phyloP scores from a whole-genome alignment of 2,329 filamentous ascomycete genomes.

The Sordariomycetes sp. region DNA sequence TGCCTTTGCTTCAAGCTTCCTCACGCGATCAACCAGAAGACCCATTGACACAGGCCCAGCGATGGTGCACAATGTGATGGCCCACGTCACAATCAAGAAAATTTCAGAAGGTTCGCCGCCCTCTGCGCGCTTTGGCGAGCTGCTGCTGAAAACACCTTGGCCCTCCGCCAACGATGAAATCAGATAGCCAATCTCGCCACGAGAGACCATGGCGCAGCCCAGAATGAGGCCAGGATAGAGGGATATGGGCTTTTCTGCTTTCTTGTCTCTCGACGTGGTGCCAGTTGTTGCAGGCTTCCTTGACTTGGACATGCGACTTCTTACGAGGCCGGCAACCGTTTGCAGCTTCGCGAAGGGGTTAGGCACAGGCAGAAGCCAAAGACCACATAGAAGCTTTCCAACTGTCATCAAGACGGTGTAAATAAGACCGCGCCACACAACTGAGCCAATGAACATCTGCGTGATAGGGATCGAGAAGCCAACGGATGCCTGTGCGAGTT shows the following conservation, averaged over 20 bases:
- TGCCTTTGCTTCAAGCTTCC: constrained; percentile 16
- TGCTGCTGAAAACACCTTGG: constrained; percentile 27
- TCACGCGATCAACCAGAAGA: constrained; percentile 32
- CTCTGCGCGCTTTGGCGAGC: neutral
- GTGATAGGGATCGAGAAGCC: constrained; percentile 73
- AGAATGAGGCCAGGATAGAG: constrained; percentile 60
- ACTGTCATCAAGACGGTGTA: constrained; percentile 64
- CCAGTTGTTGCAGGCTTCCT: no score
- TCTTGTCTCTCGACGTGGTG: neutral
- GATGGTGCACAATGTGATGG: constrained; percentile 45
- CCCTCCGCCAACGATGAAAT: constrained; percentile 61
- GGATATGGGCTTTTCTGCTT: constrained; percentile 40
- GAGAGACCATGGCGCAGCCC: constrained; percentile 59
- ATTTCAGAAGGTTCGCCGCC: constrained; percentile 22
- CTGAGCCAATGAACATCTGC: constrained; percentile 51
- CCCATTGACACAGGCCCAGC: constrained; percentile 40
- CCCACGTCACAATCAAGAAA: constrained; percentile 46
- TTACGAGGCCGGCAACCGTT: neutral
- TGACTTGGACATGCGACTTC: no score
- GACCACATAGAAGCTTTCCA: constrained; percentile 49
- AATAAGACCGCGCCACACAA: constrained; percentile 65
- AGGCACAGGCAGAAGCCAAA: constrained; percentile 38
- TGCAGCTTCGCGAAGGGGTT: constrained; percentile 1
- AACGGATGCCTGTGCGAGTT: constrained; percentile 39
- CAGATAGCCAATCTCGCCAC: constrained; percentile 74